Evolutionary conservation across 108 stramenopile species (phyloP), one percentile per base, ranked within the genome.

Genomic region (Cylindrotheca closterium): DNA sequence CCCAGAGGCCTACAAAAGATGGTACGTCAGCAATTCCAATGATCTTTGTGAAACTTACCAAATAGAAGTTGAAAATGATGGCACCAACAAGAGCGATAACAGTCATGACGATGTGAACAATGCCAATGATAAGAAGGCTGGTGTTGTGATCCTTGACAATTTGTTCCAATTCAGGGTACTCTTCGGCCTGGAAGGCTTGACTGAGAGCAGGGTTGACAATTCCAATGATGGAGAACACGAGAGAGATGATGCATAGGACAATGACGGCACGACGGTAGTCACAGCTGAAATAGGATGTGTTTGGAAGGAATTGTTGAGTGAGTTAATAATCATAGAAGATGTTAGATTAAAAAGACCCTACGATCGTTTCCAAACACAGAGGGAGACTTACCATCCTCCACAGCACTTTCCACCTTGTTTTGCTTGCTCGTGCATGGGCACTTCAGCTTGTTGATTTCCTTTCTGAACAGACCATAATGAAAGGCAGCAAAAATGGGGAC

Each of bases 361-460:
- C 10, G 7, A 42, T 15, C 37, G 15, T 15, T 15, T 42, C 15
- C 15, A 15, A 7, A 42, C 37, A 42, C 37, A 42, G n/a, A n/a
- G n/a, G n/a, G n/a, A n/a, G n/a, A 42, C 37, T 7, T 42, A 42
- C 37, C 37, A 42, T 42, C 37, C 37, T 42, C 37, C 37, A 42
- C 37, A 42, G 37, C 37, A 42, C 15, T 42, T 42, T 42, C 37
- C 37, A 10, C 37, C 37, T 15, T 42, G 37, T 27, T 72, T 72
- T 34, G 47, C 48, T 47, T 72, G 71, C 25, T 72, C 30, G 19
- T 51, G 19, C 71, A 72, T 65, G 61, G 53, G 61, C 15, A 42
- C 10, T 42, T 15, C 37, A 10, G 7, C 37, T 42, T 42, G 10
- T 15, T 42, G 37, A 10, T 7, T 7, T 42, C 37, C 7, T 42